Conservation (phyloP, 2,329 filamentous ascomycete species). For the Botrytis porri region DNA sequence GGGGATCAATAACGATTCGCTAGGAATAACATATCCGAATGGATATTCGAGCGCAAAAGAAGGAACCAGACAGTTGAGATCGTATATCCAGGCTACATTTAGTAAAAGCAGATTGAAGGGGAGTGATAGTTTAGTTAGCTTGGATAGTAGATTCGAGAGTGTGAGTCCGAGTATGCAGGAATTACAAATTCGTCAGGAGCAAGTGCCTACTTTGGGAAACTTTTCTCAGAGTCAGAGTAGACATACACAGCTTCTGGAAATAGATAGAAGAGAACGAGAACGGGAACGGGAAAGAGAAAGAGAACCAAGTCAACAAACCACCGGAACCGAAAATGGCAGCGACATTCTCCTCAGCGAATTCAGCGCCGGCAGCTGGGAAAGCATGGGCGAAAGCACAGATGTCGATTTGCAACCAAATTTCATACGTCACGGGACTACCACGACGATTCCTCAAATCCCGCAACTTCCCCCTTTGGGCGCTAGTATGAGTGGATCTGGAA, state of each 20-base stretch:
- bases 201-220: neutral
- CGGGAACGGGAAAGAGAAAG: neutral
- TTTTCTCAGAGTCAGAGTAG: neutral
- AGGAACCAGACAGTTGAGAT: slow-evolving; percentile 33
- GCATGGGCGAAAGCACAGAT: slow-evolving; percentile 1
- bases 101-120: slow-evolving; percentile 22
- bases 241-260: slow-evolving; percentile 18
- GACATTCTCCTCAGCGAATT: slow-evolving; percentile 8
- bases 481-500: neutral
- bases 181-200: neutral
- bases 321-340: neutral
- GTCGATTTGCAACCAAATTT: slow-evolving; percentile 19
- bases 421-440: slow-evolving; percentile 6
- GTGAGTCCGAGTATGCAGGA: slow-evolving; percentile 24
- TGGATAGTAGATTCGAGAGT: slow-evolving; percentile 35
- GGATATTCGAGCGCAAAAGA: slow-evolving; percentile 32
- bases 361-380: slow-evolving; percentile 16
- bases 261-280: neutral
- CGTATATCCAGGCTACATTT: slow-evolving; percentile 29
- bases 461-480: neutral
- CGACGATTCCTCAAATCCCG: neutral
- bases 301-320: neutral
- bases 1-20: slow-evolving; percentile 23
- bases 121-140: slow-evolving; percentile 26
- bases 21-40: slow-evolving; percentile 30